A percentile compares a stretch with the other conserved stretches of the same genome.
These are phyloP conservation scores for Antarctomyces pellizariae DNA, from an alignment of 495 filamentous ascomycete genomes.

Conservation along the genomic window DNA sequence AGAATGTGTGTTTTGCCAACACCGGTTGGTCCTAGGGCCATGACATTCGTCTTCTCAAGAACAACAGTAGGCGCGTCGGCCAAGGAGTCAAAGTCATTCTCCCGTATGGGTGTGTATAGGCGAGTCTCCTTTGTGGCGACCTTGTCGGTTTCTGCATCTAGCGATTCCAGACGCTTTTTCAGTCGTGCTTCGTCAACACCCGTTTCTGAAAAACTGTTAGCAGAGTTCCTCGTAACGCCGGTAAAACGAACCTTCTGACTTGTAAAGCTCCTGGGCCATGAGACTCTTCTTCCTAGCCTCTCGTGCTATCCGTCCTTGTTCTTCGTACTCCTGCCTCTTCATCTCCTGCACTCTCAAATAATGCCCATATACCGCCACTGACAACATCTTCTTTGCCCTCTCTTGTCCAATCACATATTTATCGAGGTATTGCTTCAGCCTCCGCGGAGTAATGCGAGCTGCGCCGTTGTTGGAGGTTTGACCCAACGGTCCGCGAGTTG, in stretches of 20 bases:
- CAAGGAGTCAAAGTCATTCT: too few species aligned
- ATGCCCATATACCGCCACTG: constrained; percentile 90
- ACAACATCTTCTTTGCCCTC: constrained; percentile 84
- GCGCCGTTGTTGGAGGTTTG: constrained; percentile 37
- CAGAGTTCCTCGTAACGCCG: too few species aligned
- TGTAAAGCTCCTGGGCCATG: too few species aligned
- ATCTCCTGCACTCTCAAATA: constrained; percentile 73
- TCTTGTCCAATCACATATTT: constrained; percentile 93
- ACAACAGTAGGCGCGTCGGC: constrained; percentile 39
- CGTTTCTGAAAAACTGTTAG: too few species aligned
- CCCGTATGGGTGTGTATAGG: too few species aligned
- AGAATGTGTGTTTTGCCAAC: constrained; percentile 89
- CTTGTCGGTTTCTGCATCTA: too few species aligned
- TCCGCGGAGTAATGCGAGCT: constrained; percentile 51
- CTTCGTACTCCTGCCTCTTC: constrained; percentile 51
- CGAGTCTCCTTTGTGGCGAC: too few species aligned
- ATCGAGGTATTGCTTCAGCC: constrained; percentile 77
- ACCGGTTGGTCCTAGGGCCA: constrained; percentile 79
- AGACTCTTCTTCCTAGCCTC: constrained; percentile 24
- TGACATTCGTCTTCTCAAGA: constrained; percentile 90
- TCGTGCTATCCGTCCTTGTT: constrained; percentile 15
- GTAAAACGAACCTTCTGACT: too few species aligned
- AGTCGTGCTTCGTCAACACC: too few species aligned
- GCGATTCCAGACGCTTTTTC: too few species aligned
- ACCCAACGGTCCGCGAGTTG: constrained; percentile 31